Conservation (phyloP, 2,329 filamentous ascomycete genomes). For the Fusarium cyanostomum region DNA sequence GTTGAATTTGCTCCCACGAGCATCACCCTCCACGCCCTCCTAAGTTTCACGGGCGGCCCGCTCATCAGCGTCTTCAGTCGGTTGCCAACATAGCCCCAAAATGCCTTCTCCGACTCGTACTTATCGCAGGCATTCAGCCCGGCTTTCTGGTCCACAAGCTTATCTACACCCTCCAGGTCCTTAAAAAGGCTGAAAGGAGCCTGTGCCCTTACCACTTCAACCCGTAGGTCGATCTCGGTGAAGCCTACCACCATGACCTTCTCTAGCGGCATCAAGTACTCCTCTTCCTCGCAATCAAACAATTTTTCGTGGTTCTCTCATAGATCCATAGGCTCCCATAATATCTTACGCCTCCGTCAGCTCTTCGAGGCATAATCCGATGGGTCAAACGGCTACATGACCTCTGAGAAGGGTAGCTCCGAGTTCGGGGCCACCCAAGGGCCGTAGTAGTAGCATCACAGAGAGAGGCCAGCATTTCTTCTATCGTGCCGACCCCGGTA, state of each 20-base stretch:
- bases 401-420: not conserved
- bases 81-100: not conserved
- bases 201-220: not conserved
- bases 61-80: not conserved
- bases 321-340: constrained; percentile 2
- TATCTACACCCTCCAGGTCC: not conserved
- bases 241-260: not conserved
- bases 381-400: not conserved
- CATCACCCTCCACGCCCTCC: not conserved
- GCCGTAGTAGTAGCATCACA: not conserved
- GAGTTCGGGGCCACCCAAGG: not conserved
- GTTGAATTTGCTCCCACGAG: constrained; percentile 17
- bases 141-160: not conserved
- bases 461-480: not conserved
- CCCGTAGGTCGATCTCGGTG: constrained; percentile 4
- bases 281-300: constrained; percentile 1
- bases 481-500: not conserved
- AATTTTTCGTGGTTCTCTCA: constrained; percentile 7
- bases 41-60: not conserved
- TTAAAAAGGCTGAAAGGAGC: not conserved
- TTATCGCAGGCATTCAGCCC: not conserved
- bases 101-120: not conserved
- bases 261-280: not conserved
- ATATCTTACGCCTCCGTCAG: constrained; percentile 8
- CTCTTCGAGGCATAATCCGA: not conserved